Evolutionary conservation across 768 basidiomycete species (phyloP), one percentile per base, ranked within the genome.

Genomic region (Boletus pseudo-olivaceus): DNA sequence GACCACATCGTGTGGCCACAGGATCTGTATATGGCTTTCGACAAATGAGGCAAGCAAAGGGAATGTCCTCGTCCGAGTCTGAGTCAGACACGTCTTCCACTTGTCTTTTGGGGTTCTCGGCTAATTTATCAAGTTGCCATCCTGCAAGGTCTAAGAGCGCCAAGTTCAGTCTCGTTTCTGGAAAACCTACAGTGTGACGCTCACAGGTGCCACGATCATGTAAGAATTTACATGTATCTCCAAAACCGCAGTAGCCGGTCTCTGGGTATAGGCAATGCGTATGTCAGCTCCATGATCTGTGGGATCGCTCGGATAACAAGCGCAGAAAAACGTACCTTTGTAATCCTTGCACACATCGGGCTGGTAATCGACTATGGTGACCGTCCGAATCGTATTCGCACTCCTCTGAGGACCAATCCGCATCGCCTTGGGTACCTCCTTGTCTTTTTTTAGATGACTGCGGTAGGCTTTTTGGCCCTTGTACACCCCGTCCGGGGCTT

Each of bases 271-370:
- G n/a, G 47, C 3, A 12, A 46, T 47, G 26, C 1, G 30, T 40
- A 19, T 37, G 47, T 67, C 34, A 65, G 59, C 19, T 8, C 17
- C 42, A 51, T 47, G 52, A 54, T 67, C 58, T 64, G 47, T 57
- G 49, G 53, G 27, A 45, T 35, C 45, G 10, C 19, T 20, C 23
- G 2, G 27, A 35, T 7, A 29, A 52, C 51, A 55, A 43, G 41
- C 27, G 27, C 19, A 50, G 51, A 49, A 20, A 56, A 55, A 79
- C 86, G 53, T 57, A 92, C 93, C 93, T 84, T 97, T 98, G 73
- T 99, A 99, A 72, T 98, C 96, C 72, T 99, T 99, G 74, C 96
- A 99, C 17, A 99, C 96, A 66, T 98, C 96, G 3, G 96, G 96
- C 71, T 99, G 96, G 73, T 98, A 99, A 76, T 99, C 96, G 43